Base-by-base conservation (phyloP, 805 yeast genomes). In the Nakazawaea anatomiae region DNA sequence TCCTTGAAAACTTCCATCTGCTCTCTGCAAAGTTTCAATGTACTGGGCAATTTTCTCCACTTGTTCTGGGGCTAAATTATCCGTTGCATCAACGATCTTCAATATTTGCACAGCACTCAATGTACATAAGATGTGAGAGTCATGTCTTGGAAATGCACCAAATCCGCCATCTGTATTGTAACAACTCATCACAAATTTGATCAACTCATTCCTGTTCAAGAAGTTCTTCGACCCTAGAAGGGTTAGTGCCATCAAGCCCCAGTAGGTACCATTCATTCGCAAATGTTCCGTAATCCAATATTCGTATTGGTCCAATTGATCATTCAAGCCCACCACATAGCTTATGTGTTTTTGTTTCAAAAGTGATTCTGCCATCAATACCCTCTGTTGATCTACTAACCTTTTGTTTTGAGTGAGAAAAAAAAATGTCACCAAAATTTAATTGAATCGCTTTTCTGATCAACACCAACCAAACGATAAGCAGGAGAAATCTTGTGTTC, bases 231-330 rank as follows among this genome's bases (percentile, higher is more conserved):
- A 71, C 31, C 76, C 73, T 66, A 92, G 62, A 1, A 85, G 66
- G 46, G 78, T 77, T 34, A 91, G 66, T 0, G 97, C 89, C 14
- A 87, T 85, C 3, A 89, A 71, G 0, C 97, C 98, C 99, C 99
- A 94, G 64, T 94, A 94, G 0, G 94, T 75, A 1, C 98, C 99
- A 60, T 88, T 89, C 74, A 94, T 67, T 34, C 97, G 75, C 46
- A 94, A 72, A 64, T 94, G 98, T 60, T 94, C 98, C 9, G 89
- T 80, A 47, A 91, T 67, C 94, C 96, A 89, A 67, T 89, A 91
- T 58, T 86, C 90, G 31, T 82, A 70, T 62, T 85, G 77, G 63
- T 82, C 75, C 50, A 77, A 72, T 55, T 76, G 72, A 45, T 74
- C 67, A 57, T 84, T 83, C 42, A 85, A 66, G 1, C 79, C 66